These are phyloP conservation scores for Corchorus capsularis DNA, from an alignment of 345 rosid genomes.

Conservation along the genomic window DNA sequence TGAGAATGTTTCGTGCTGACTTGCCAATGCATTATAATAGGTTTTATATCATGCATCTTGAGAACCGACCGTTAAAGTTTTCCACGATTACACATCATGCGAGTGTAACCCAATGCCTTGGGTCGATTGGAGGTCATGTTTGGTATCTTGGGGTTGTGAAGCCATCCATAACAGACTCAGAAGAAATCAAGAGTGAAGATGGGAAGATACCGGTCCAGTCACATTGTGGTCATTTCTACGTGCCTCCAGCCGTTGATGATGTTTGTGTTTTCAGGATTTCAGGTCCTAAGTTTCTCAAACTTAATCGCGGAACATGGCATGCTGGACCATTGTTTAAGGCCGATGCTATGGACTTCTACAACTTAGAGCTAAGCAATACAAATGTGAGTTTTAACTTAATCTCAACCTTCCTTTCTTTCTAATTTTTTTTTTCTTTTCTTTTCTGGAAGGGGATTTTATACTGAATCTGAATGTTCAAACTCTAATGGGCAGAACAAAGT, in stretches of 20 bases:
- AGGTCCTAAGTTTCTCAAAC: constrained; percentile 74
- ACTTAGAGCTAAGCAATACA: constrained; percentile 77
- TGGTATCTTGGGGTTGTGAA: constrained; percentile 89
- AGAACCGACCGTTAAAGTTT: constrained; percentile 46
- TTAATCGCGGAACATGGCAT: constrained; percentile 81
- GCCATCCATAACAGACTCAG: constrained; percentile 49
- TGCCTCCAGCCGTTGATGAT: constrained; percentile 59
- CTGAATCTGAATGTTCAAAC: background rate
- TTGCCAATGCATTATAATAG: background rate
- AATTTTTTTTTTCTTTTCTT: background rate
- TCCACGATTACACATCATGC: constrained; percentile 75
- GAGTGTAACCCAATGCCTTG: constrained; percentile 84
- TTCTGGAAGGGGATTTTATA: too few species aligned
- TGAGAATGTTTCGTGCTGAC: background rate
- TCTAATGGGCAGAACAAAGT: background rate
- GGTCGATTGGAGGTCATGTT: constrained; percentile 66
- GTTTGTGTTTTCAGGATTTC: constrained; percentile 62
- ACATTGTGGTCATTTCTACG: constrained; percentile 54
- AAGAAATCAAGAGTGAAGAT: background rate
- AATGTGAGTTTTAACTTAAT: constrained; percentile 48
- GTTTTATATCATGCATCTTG: constrained; percentile 29
- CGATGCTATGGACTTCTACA: constrained; percentile 70
- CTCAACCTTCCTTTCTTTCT: background rate
- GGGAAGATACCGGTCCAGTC: constrained; percentile 31
- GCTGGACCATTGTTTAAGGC: constrained; percentile 71